A percentile compares a stretch with the other conserved stretches of the same genome.
Evolutionary conservation across 176 grass and related monocot genomes (phyloP).

Genomic region (Aegilops tauschii): DNA sequence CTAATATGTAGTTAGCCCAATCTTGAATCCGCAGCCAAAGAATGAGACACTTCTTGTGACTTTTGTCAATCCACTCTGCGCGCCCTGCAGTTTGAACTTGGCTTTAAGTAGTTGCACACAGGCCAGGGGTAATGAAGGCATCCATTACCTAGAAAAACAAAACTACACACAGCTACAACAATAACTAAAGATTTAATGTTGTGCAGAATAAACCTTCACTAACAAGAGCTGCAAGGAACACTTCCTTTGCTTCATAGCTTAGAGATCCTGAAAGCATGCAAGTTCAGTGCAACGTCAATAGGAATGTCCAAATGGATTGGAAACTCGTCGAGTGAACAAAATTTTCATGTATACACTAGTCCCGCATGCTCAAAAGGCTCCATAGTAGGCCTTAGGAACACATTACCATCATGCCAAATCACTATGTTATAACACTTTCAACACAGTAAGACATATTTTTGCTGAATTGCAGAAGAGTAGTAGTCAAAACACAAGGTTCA

Average conservation of each 20-base stretch:
- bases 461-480: background rate
- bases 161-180: slow-evolving; percentile 25
- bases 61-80: slow-evolving; percentile 95
- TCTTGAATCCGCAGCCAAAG: slow-evolving; percentile 95
- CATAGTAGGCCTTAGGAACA: background rate
- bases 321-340: background rate
- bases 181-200: slow-evolving; percentile 7
- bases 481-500: slow-evolving; percentile 1
- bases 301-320: background rate
- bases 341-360: background rate
- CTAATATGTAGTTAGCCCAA: slow-evolving; percentile 87
- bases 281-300: slow-evolving; percentile 11
- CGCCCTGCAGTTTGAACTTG: slow-evolving; percentile 52
- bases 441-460: background rate
- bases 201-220: slow-evolving; percentile 67
- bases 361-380: background rate
- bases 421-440: background rate
- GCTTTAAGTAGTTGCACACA: slow-evolving; percentile 8
- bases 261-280: slow-evolving; percentile 66
- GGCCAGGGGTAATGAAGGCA: background rate
- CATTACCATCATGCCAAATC: slow-evolving; percentile 4
- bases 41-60: slow-evolving; percentile 88
- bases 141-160: background rate
- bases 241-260: slow-evolving; percentile 90
- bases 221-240: slow-evolving; percentile 80